A percentile compares a stretch with the other conserved stretches of the same genome.
phyloP scores from a whole-genome alignment of 768 basidiomycete genomes.

The Mycena latifolia region DNA sequence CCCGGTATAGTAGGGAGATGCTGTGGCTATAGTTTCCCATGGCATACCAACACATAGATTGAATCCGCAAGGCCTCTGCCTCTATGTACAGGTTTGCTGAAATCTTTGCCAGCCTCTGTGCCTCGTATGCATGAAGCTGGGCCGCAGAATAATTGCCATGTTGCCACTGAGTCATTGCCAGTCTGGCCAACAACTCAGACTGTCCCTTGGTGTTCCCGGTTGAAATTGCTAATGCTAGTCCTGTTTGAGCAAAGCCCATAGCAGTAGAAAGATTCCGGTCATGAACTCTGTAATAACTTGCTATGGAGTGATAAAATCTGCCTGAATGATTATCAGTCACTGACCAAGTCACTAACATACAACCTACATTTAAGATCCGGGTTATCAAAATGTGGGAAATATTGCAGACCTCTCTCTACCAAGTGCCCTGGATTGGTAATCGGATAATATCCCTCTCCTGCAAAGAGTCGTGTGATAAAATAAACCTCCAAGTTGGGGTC shows the following conservation, averaged over 20 bases:
- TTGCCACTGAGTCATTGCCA: slow-evolving; percentile 1
- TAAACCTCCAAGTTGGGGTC: neutral
- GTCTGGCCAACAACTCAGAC: neutral
- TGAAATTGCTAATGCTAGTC: neutral
- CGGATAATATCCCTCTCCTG: neutral
- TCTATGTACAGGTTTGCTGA: neutral
- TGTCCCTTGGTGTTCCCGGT: slow-evolving; percentile 1
- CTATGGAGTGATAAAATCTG: neutral
- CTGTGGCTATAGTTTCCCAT: neutral
- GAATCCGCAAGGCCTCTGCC: neutral
- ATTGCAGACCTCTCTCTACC: neutral
- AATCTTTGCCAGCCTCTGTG: too few species aligned
- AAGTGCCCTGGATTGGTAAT: neutral
- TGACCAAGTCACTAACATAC: neutral
- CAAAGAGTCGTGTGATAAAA: neutral
- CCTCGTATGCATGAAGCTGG: neutral
- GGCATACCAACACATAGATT: neutral
- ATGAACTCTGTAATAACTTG: neutral
- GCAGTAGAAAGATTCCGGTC: neutral
- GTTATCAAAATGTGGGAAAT: neutral
- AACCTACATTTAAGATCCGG: neutral
- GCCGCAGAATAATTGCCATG: neutral
- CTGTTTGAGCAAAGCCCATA: neutral
- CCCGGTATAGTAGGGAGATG: neutral
- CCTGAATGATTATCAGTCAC: neutral